Conservation (phyloP, 306 rosid species). For the Purshia tridentata region DNA sequence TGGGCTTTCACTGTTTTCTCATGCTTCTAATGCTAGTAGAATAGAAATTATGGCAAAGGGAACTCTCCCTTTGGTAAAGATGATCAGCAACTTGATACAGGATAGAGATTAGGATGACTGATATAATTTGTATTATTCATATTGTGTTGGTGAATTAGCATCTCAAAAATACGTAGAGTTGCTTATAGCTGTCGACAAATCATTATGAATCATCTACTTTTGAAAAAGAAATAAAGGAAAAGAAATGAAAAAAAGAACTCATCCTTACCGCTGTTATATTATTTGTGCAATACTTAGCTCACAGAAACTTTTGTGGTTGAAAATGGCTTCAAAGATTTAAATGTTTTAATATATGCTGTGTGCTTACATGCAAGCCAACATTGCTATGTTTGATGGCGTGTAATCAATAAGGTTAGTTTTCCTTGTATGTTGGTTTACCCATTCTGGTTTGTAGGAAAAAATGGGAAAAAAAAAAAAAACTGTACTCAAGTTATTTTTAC, state of each 20-base stretch:
- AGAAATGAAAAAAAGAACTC: not conserved
- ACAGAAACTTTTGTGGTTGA: not conserved
- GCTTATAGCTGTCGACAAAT: slow-evolving; percentile 27
- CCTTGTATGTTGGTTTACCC: not conserved
- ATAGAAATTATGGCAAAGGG: slow-evolving; percentile 96
- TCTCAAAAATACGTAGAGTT: slow-evolving; percentile 30
- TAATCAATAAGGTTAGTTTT: not conserved
- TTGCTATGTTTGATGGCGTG: not conserved
- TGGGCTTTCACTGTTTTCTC: slow-evolving; percentile 85
- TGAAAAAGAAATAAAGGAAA: not conserved
- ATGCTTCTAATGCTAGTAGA: slow-evolving; percentile 85
- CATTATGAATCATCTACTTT: slow-evolving; percentile 4
- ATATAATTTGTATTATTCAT: slow-evolving; percentile 44
- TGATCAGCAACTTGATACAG: slow-evolving; percentile 82
- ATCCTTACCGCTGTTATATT: not conserved
- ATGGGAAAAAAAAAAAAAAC: no score
- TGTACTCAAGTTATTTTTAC: not conserved
- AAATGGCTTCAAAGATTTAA: not conserved
- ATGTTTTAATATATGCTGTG: not conserved
- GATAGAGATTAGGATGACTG: slow-evolving; percentile 62
- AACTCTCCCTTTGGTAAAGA: slow-evolving; percentile 84
- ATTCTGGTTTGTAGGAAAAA: not conserved
- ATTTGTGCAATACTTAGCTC: not conserved
- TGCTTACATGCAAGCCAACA: not conserved
- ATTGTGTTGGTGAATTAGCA: slow-evolving; percentile 32